Base-by-base conservation (phyloP, 163 green algal genomes). In the Volvox carteri region DNA sequence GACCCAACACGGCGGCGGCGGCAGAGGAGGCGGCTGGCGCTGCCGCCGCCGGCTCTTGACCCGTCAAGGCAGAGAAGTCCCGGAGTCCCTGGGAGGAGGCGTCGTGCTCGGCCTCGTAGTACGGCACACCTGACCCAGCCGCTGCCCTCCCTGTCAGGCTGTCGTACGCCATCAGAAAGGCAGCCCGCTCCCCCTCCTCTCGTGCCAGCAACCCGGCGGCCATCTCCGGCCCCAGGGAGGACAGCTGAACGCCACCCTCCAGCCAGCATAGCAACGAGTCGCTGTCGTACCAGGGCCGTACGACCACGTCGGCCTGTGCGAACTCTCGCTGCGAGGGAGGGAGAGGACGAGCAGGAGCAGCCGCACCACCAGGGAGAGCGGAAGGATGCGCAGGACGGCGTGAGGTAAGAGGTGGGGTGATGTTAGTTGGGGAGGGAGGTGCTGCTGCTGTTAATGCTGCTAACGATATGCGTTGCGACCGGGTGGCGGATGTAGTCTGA, bases 241-340 rank as follows among this genome's bases (percentile, higher is more conserved):
- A 62, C 46, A 88, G 67, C 67, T 79, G 50, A 67, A 88, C 68
- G 28, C 83, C 83, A 25, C 37, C 68, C 23, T 60, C 50, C 48
- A 81, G 30, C 83, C 83, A 88, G 68, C 50, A 42, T 23, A 62
- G 68, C 8, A 88, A 52, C 11, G 83, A 88, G 68, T 88, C 83
- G 83, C 68, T 83, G 83, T 88, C 83, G 68, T 81, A 88, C 83
- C 83, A 88, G 3, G 83, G 83, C 25, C 83, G 83, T 46, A 83
- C 83, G 12, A 39, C 16, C 23, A 75, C 83, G 3, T 81, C 83
- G 1, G 68, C 68, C 14, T 21, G 12, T 4, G 83, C 83, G 48
- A 50, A 88, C 83, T 88, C 83, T 23, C 68, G 48, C 83, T 88
- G 83, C 60, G 78, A 30, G 54, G 3, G 54, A 19, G 2, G 7